Conservation (phyloP, 805 yeast genomes). For the Candida sphagnicola region DNA sequence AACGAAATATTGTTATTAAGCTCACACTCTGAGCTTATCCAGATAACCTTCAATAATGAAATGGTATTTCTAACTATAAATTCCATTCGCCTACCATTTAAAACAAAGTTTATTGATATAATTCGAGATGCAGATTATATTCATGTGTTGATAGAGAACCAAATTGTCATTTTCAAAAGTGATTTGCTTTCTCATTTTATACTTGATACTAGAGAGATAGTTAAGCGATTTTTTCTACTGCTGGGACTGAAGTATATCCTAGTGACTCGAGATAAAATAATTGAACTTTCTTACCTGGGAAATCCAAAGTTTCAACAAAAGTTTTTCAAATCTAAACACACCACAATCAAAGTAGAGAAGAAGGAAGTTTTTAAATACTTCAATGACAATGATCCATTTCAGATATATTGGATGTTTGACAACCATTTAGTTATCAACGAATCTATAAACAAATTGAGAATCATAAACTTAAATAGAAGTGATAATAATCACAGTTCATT, state of each 20-base stretch:
- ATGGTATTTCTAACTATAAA: background rate
- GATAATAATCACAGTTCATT: constrained; percentile 3
- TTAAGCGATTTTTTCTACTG: background rate
- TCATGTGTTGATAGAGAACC: background rate
- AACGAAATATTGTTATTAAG: background rate
- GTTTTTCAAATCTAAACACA: background rate
- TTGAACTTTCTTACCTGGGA: background rate
- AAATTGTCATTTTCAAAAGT: background rate
- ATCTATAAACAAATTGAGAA: constrained; percentile 2
- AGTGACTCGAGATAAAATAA: background rate
- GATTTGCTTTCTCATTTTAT: background rate
- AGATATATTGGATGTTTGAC: constrained; percentile 6
- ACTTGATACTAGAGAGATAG: background rate
- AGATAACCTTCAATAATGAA: background rate
- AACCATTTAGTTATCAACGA: constrained; percentile 8
- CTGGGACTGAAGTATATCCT: background rate
- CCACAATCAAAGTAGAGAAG: background rate
- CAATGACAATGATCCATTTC: constrained; percentile 7
- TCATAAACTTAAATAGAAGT: constrained; percentile 6
- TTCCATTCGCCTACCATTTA: background rate
- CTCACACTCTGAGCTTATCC: background rate
- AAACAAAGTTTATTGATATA: background rate
- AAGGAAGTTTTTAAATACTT: constrained; percentile 1
- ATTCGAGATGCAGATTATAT: background rate
- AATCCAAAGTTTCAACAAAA: background rate